These are phyloP conservation scores for Fragilaria radians DNA, from an alignment of 108 stramenopile genomes.

Conservation along the genomic window DNA sequence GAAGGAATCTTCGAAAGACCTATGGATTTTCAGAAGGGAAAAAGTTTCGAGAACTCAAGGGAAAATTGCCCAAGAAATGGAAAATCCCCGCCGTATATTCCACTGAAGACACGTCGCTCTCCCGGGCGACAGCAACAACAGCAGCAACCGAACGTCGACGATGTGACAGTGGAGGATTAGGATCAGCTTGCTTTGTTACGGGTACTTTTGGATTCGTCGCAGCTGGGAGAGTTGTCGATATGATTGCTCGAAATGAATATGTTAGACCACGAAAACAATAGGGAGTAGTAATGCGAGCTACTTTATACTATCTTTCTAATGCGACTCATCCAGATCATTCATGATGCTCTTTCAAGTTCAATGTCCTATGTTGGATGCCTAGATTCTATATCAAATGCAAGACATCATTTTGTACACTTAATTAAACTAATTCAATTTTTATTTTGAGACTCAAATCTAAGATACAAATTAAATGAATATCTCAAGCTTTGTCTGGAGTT, in stretches of 20 bases:
- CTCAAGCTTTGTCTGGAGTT: no score
- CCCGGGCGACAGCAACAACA: neutral
- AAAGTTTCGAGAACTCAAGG: constrained; percentile 13
- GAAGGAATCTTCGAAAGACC: constrained; percentile 58
- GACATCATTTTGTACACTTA: no score
- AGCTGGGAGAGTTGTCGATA: constrained; percentile 57
- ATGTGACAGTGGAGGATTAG: constrained; percentile 75
- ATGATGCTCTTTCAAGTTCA: no score
- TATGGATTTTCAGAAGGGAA: constrained; percentile 60
- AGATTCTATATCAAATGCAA: no score
- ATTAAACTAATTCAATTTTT: no score
- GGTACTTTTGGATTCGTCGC: constrained; percentile 74
- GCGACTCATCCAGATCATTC: no score
- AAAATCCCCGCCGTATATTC: constrained; percentile 68
- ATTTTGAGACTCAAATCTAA: no score
- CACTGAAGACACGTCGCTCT: constrained; percentile 38
- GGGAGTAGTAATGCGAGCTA: neutral
- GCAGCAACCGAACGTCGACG: constrained; percentile 44
- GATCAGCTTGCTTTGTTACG: constrained; percentile 78
- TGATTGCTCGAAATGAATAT: constrained; percentile 62
- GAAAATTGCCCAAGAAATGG: constrained; percentile 42
- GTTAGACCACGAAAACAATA: constrained; percentile 33
- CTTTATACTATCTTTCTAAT: neutral
- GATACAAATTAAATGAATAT: no score
- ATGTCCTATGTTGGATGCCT: no score